These are phyloP conservation scores for Pezicula radicicola DNA, from an alignment of 2,329 filamentous ascomycete genomes.

Conservation along the genomic window DNA sequence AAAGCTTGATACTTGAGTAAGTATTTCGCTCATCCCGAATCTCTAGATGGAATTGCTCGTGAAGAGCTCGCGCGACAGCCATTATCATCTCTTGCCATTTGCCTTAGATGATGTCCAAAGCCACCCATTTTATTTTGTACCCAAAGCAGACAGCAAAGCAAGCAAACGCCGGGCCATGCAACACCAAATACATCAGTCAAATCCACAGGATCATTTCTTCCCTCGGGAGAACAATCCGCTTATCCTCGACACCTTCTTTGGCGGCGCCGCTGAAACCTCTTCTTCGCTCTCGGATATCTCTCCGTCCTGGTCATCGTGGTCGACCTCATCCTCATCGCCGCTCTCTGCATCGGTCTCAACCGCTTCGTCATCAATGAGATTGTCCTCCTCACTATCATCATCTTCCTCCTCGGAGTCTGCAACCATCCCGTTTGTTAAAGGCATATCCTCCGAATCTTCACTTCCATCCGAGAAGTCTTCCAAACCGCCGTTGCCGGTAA, in stretches of 20 bases:
- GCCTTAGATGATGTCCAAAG: neutral
- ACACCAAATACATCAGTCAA: conserved; percentile 17
- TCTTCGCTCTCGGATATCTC: conserved; percentile 41
- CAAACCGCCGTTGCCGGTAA: conserved; percentile 16
- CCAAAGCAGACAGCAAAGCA: conserved; percentile 5
- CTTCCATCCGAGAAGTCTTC: conserved; percentile 23
- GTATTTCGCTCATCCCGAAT: too few relatives aligned
- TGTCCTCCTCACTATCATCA: conserved; percentile 37
- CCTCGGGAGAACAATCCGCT: conserved; percentile 18
- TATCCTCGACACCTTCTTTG: conserved; percentile 24
- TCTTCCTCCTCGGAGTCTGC: conserved; percentile 47
- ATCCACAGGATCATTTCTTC: conserved; percentile 16
- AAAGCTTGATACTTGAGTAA: too few relatives aligned
- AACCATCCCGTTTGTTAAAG: conserved; percentile 40
- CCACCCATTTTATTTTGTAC: neutral
- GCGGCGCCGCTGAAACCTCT: conserved; percentile 19
- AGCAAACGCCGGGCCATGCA: conserved; percentile 26
- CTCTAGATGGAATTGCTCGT: neutral
- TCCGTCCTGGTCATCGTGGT: conserved; percentile 40
- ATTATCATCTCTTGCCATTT: neutral
- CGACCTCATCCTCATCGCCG: conserved; percentile 40
- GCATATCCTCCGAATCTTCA: conserved; percentile 33
- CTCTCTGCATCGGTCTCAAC: conserved; percentile 37
- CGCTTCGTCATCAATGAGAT: conserved; percentile 47
- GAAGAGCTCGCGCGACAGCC: neutral